These are phyloP conservation scores for Boletus sp. DNA, from an alignment of 768 basidiomycete species.

Conservation along the genomic window DNA sequence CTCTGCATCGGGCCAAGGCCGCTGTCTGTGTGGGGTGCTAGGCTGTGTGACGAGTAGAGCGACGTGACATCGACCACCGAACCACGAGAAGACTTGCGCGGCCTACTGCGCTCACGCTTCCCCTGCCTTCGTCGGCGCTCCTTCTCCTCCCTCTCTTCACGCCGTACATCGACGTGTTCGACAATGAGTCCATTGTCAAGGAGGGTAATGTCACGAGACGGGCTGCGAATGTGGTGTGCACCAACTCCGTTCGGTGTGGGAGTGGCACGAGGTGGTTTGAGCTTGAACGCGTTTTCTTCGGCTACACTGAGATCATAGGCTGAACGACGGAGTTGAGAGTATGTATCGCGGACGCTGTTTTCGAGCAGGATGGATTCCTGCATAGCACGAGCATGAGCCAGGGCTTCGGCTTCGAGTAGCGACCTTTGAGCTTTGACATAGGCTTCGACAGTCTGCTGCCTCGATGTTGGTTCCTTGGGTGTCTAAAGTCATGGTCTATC, in stretches of 20 bases:
- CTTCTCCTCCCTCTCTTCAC: conserved; percentile 72
- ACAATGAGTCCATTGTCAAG: conserved; percentile 89
- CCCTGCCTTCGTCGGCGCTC: conserved; percentile 72
- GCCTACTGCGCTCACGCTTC: conserved; percentile 50
- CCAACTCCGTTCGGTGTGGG: conserved; percentile 32
- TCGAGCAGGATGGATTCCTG: conserved; percentile 77
- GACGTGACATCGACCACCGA: conserved; percentile 72
- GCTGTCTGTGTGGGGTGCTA: conserved; percentile 54
- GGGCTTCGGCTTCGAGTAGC: conserved; percentile 78
- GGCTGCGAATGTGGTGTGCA: conserved; percentile 43
- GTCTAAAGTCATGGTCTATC: conserved; percentile 52
- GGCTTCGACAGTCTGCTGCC: conserved; percentile 74
- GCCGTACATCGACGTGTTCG: conserved; percentile 81
- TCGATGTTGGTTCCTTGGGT: conserved; percentile 83
- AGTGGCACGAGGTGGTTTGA: conserved; percentile 56
- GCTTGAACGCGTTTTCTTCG: conserved; percentile 64
- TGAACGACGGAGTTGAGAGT: conserved; percentile 75
- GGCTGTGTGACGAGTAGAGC: conserved; percentile 65
- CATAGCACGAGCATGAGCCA: conserved; percentile 74
- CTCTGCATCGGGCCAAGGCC: conserved; percentile 54
- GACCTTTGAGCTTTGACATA: conserved; percentile 83
- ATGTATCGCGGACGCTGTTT: conserved; percentile 75
- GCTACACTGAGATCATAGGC: conserved; percentile 60
- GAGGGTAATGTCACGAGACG: conserved; percentile 73
- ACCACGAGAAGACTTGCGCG: conserved; percentile 71